phyloP scores from a whole-genome alignment of 768 basidiomycete species.

The Phallus indusiatus region DNA sequence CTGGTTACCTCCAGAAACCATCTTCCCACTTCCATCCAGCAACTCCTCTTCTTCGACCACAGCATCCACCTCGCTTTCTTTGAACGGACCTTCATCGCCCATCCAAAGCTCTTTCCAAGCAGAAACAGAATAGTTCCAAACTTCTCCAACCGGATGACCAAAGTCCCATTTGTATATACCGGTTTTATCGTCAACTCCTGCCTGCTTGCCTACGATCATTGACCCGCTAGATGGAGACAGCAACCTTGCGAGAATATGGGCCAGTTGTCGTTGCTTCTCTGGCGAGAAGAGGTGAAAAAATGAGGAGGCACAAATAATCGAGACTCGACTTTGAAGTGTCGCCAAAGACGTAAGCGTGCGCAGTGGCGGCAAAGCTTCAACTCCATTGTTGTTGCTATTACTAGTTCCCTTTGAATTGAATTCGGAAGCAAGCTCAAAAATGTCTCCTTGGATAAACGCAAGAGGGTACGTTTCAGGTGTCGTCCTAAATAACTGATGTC shows the following conservation, averaged over 20 bases:
- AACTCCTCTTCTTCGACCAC: not conserved
- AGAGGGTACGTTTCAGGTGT: constrained; percentile 43
- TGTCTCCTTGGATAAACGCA: constrained; percentile 48
- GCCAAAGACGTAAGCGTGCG: constrained; percentile 8
- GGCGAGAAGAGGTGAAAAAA: constrained; percentile 17
- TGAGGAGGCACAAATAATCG: constrained; percentile 11
- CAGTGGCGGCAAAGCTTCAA: not conserved
- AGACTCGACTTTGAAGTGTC: constrained; percentile 7
- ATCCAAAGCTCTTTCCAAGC: constrained; percentile 31
- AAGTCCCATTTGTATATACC: not conserved
- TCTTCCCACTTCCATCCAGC: no score
- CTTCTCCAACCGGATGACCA: not conserved
- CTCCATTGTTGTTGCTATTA: not conserved
- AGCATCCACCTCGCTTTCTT: constrained; percentile 3
- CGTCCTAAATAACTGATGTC: constrained; percentile 49
- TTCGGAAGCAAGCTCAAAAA: constrained; percentile 30
- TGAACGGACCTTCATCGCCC: constrained; percentile 13
- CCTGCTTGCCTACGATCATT: constrained; percentile 13
- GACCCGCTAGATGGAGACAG: constrained; percentile 12
- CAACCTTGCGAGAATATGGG: constrained; percentile 9
- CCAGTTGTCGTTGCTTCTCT: constrained; percentile 9
- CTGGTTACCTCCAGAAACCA: no score
- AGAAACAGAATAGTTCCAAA: constrained; percentile 21
- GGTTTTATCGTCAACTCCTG: not conserved
- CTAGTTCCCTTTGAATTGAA: constrained; percentile 3